These are phyloP conservation scores for Acacia acuminata DNA, from an alignment of 306 rosid species.

Conservation along the genomic window DNA sequence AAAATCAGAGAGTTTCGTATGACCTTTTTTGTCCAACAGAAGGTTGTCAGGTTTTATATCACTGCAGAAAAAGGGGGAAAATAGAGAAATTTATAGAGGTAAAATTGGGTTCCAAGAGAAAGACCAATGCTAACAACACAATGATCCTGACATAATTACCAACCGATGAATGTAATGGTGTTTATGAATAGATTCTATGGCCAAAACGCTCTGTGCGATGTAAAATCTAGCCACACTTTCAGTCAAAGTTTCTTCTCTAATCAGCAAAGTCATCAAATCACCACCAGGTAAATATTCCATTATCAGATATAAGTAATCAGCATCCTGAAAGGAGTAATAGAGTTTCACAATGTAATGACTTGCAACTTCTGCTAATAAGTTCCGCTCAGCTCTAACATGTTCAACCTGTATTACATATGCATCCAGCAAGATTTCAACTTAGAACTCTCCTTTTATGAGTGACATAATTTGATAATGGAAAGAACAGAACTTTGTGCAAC, in stretches of 20 bases:
- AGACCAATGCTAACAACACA: background rate
- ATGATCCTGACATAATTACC: constrained; percentile 22
- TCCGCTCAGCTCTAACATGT: constrained; percentile 85
- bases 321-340: constrained; percentile 90
- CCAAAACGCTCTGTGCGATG: constrained; percentile 71
- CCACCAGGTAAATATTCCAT: constrained; percentile 99
- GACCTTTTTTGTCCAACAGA: constrained; percentile 77
- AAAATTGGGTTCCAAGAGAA: constrained; percentile 18
- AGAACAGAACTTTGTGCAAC: constrained; percentile 3
- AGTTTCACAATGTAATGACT: constrained; percentile 91
- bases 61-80: constrained; percentile 35
- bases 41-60: constrained; percentile 98
- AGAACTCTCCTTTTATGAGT: background rate
- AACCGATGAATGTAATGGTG: constrained; percentile 90
- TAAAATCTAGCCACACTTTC: constrained; percentile 82
- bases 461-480: constrained; percentile 16
- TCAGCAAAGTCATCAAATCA: constrained; percentile 92
- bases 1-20: constrained; percentile 91
- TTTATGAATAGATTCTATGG: constrained; percentile 85
- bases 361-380: constrained; percentile 92
- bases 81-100: background rate
- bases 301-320: constrained; percentile 78
- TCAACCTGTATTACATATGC: constrained; percentile 42
- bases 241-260: constrained; percentile 92
- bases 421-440: background rate